Evolutionary conservation across 2,329 filamentous ascomycete species (phyloP), one percentile per base, ranked within the genome.

Genomic region (Ciborinia camelliae): DNA sequence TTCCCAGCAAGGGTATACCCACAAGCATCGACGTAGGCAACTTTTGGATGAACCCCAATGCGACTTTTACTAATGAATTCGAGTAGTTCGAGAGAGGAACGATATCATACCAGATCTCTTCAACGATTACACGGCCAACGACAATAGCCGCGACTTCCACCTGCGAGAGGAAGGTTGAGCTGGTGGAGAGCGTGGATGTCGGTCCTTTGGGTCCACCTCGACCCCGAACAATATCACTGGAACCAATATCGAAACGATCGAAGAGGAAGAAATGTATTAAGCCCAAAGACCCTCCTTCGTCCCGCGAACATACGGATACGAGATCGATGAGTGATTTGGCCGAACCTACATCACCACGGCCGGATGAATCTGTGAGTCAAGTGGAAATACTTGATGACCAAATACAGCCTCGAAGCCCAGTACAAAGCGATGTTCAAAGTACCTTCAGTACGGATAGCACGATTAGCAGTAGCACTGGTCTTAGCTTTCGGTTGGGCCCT

Each of bases 11-110:
- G 71, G 84, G 84, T 6, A 78, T 95, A 65, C 91, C 91, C n/a
- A 97, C 91, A 77, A 97, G 94, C 76, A 94, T 99, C 74, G 93
- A 96, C 79, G 94, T 97, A 84, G 74, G 90, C 81, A 62, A 53
- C 28, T 26, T 47, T 32, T 32, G 48, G 26, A 6, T n/a, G 39
- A 26, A 26, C 39, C 50, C 39, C 50, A 23, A 55, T 62, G 60
- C 60, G 50, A 53, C 62, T 43, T 51, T 10, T 55, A 52, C 45
- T 51, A 58, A 63, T 63, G 39, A 23, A n/a, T 30, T 26, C 30
- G 35, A 50, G 53, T 62, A 98, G 92, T 99, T 99, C 76, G 95
- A 98, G 78, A 88, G 94, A 74, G 95, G 95, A 43, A 93, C 91
- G 2, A 91, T 99, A 72, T 89, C 90, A 26, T 99, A 98, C 78